phyloP scores from a whole-genome alignment of 495 filamentous ascomycete genomes.

The Darksidea phi region DNA sequence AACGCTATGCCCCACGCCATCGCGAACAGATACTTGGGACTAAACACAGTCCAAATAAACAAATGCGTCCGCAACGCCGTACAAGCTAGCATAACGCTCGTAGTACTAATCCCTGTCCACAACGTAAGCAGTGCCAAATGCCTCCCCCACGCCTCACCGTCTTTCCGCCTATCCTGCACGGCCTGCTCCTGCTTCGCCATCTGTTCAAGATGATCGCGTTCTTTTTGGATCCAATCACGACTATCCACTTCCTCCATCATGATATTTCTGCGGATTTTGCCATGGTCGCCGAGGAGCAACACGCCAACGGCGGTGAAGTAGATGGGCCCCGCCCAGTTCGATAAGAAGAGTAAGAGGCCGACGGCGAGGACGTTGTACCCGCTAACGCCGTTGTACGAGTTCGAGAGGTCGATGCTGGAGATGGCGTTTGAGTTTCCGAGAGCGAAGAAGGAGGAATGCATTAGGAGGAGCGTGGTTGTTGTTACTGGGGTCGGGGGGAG shows the following conservation, averaged over 20 bases:
- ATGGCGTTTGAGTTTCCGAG: constrained; percentile 90
- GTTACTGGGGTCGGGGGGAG: constrained; percentile 32
- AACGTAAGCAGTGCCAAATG: constrained; percentile 64
- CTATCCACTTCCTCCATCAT: constrained; percentile 2
- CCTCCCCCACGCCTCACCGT: constrained; percentile 11
- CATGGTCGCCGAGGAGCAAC: constrained; percentile 49
- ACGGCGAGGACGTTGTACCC: constrained; percentile 60
- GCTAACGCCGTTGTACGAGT: constrained; percentile 49
- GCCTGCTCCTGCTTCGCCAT: constrained; percentile 5
- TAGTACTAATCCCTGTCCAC: constrained; percentile 58
- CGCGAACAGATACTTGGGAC: constrained; percentile 89
- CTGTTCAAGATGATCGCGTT: constrained; percentile 11
- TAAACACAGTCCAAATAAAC: constrained; percentile 99
- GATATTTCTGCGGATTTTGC: not conserved
- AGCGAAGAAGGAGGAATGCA: constrained; percentile 74
- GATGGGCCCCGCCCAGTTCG: constrained; percentile 89
- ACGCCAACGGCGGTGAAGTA: constrained; percentile 73
- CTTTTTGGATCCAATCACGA: constrained; percentile 17
- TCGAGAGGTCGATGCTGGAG: constrained; percentile 64
- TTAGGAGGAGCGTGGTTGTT: constrained; percentile 37
- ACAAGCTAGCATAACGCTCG: constrained; percentile 85
- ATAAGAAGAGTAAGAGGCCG: constrained; percentile 75
- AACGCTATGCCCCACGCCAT: constrained; percentile 83
- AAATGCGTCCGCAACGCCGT: constrained; percentile 80
- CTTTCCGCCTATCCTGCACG: not conserved